Evolutionary conservation across 148 eudicot species (phyloP).

Genomic region (Euryodendron excelsum): DNA sequence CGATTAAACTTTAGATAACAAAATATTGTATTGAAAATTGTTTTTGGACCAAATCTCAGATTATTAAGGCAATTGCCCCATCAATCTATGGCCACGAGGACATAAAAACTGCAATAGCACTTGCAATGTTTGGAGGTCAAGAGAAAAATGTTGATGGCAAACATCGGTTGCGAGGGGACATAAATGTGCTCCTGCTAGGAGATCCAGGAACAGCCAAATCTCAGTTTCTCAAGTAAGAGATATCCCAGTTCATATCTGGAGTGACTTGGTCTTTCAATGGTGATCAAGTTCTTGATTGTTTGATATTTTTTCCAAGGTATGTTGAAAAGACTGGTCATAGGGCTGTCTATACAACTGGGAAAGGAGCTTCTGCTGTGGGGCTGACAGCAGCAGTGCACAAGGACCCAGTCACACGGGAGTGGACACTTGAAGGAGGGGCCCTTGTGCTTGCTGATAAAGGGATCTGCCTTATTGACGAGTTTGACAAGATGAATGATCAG

Average conservation of each 20-base stretch:
- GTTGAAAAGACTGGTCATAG: slow-evolving; percentile 97
- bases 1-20: neutral
- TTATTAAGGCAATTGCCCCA: slow-evolving; percentile 91
- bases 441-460: slow-evolving; percentile 97
- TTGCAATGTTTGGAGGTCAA: slow-evolving; percentile 98
- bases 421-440: slow-evolving; percentile 99
- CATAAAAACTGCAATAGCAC: slow-evolving; percentile 92
- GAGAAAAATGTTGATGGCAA: slow-evolving; percentile 93
- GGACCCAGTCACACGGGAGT: slow-evolving; percentile 95
- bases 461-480: slow-evolving; percentile 92
- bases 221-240: slow-evolving; percentile 83
- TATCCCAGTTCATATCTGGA: neutral
- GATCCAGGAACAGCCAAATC: slow-evolving; percentile 99
- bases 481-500: slow-evolving; percentile 99
- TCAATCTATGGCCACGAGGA: slow-evolving; percentile 97
- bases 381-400: slow-evolving; percentile 97
- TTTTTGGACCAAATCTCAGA: slow-evolving; percentile 34
- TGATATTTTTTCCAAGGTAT: slow-evolving; percentile 44
- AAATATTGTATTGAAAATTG: neutral
- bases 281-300: neutral
- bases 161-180: slow-evolving; percentile 90
- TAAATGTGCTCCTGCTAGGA: slow-evolving; percentile 88
- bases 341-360: slow-evolving; percentile 95
- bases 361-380: slow-evolving; percentile 99
- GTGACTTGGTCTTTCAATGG: neutral